Conservation (phyloP, 2,329 filamentous ascomycete genomes). For the Cercospora sp. region DNA sequence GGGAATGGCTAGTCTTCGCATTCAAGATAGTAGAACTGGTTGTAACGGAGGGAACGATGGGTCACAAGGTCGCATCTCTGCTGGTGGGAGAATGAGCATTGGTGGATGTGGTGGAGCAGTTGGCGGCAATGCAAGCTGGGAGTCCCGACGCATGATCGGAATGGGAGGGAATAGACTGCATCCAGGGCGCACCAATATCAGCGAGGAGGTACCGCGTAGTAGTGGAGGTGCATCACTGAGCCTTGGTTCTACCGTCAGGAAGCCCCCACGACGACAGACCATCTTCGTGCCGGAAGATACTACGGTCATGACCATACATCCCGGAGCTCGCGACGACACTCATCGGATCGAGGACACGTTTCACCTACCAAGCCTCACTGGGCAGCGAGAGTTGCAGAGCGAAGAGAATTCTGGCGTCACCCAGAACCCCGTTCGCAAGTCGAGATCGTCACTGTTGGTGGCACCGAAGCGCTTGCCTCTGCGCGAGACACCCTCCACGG, state of each 20-base stretch:
- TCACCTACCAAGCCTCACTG: conserved; percentile 3
- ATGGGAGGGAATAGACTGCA: not conserved
- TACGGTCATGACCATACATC: conserved; percentile 54
- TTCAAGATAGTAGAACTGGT: not conserved
- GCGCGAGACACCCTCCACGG: conserved; percentile 37
- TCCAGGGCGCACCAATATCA: not conserved
- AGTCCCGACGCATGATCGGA: not conserved
- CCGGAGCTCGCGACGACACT: conserved; percentile 42
- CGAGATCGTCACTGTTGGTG: conserved; percentile 46
- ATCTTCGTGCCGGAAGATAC: conserved; percentile 57
- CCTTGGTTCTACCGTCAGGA: conserved; percentile 8
- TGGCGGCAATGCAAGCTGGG: not conserved
- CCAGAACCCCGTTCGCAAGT: conserved; percentile 28
- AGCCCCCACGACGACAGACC: conserved; percentile 49
- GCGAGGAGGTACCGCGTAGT: not conserved
- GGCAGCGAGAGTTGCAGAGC: not conserved
- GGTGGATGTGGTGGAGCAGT: not conserved
- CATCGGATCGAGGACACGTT: conserved; percentile 39
- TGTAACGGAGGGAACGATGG: not conserved
- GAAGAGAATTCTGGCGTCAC: not conserved
- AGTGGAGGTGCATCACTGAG: not conserved
- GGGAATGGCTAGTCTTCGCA: not conserved
- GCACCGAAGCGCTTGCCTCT: conserved; percentile 55
- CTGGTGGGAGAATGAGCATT: conserved; percentile 5
- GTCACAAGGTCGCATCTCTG: not conserved